Base-by-base conservation (phyloP, 305 asterid species). In the Ilex paraguariensis region DNA sequence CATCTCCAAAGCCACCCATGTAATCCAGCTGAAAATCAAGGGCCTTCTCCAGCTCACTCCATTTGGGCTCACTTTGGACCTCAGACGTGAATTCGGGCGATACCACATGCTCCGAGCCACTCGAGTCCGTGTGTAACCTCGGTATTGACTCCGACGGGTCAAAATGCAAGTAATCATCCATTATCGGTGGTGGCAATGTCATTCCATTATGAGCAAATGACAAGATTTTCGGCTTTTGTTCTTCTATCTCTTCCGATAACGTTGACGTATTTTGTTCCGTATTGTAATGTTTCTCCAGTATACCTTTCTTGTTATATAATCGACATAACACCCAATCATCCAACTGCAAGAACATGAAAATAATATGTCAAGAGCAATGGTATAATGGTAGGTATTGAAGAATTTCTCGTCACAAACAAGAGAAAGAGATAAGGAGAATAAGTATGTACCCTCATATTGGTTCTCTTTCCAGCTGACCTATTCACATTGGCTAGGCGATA, bases 311-410 rank as follows among this genome's bases (percentile, higher is more conserved):
- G 79, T 91, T 88, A 91, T 91, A 91, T 65, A 91, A 87, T 67
- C 98, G 95, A 81, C 98, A 91, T 65, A 91, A 77, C 54, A 91
- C 96, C 98, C 98, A 88, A 73, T 91, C 98, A 70, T 91, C 98
- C 75, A 91, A 80, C 98, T 91, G 95, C 58, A 70, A 12, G 9
- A 62, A 68, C 55, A 2, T 8, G 42, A 36, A 36, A 36, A 36
- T 1, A 36, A 3, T 36, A 36, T 36, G 42, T 36, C 9, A 36
- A 36, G 42, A 36, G 42, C 42, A 5, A 36, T 36, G 42, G 0
- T 36, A 36, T 21, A 1, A 21, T 21, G 28, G 28, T 21, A 21
- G 28, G 28, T 21, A 21, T 21, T 21, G 28, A 21, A 21, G 1
- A 21, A 21, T n/a, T n/a, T n/a, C 40, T 33, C 7, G 40, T 3